These are phyloP conservation scores for Phragmites australis DNA, from an alignment of 176 grass and related monocot species.

Conservation along the genomic window DNA sequence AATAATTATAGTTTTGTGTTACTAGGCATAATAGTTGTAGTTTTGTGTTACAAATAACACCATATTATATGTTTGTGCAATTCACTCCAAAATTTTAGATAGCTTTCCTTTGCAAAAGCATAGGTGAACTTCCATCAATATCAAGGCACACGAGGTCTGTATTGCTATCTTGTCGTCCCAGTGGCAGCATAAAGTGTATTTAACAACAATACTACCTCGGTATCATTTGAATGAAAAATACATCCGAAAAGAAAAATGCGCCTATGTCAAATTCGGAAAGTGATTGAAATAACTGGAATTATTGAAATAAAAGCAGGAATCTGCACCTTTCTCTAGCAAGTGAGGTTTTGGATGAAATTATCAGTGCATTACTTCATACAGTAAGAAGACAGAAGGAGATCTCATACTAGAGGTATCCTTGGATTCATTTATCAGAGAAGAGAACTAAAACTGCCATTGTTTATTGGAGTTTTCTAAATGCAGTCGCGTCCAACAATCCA, in stretches of 20 bases:
- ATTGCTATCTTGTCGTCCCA: not conserved
- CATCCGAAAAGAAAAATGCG: not conserved
- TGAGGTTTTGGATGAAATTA: conserved; percentile 15
- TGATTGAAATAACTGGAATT: not conserved
- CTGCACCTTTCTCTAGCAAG: not conserved
- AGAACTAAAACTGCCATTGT: not conserved
- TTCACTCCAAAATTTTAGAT: no score
- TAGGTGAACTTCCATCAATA: not conserved
- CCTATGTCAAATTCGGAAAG: not conserved
- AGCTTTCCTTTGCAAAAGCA: not conserved
- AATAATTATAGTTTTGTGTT: no score
- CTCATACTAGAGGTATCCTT: not conserved
- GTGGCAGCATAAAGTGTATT: not conserved
- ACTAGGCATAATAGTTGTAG: no score
- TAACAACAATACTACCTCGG: not conserved
- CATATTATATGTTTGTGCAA: no score
- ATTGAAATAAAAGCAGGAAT: not conserved
- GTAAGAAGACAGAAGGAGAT: not conserved
- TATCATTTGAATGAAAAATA: not conserved
- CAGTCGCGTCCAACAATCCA: not conserved
- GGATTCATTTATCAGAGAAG: not conserved
- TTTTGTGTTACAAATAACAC: no score
- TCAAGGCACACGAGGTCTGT: not conserved
- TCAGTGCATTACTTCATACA: not conserved
- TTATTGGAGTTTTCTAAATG: not conserved